Conservation (phyloP, 2,329 filamentous ascomycete species). For the Colletotrichum chrysophilum region DNA sequence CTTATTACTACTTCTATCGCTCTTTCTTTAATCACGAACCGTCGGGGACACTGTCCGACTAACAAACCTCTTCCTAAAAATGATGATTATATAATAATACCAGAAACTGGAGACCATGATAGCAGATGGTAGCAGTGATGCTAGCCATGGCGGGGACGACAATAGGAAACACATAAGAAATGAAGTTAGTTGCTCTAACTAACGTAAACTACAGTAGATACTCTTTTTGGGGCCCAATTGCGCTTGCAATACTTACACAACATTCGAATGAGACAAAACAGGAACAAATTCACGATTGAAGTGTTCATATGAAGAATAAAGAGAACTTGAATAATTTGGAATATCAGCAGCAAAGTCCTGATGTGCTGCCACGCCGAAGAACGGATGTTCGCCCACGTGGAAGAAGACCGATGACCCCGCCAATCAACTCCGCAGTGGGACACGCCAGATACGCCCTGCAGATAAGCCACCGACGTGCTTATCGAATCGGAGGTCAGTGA, state of each 20-base stretch:
- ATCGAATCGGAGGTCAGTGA: background rate
- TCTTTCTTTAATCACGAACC: too few relatives aligned
- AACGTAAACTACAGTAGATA: too few relatives aligned
- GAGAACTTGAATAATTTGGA: accelerated
- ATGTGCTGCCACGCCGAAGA: background rate
- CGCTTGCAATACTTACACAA: background rate
- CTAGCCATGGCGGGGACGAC: background rate
- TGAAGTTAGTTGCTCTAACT: background rate
- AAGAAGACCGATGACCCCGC: background rate
- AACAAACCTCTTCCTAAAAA: too few relatives aligned
- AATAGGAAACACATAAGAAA: background rate
- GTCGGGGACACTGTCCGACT: too few relatives aligned
- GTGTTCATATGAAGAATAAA: background rate
- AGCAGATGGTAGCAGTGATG: too few relatives aligned
- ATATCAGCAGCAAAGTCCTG: background rate
- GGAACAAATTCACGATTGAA: background rate
- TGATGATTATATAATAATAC: too few relatives aligned
- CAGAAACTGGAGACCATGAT: background rate
- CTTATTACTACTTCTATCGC: too few relatives aligned
- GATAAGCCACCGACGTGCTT: background rate
- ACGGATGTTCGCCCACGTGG: background rate
- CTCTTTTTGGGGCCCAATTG: background rate
- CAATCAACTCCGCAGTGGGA: background rate
- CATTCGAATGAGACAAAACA: background rate
- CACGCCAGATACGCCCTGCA: slow-evolving; percentile 11